These are phyloP conservation scores for Amphichorda felina DNA, from an alignment of 2,329 filamentous ascomycete species.

Conservation along the genomic window DNA sequence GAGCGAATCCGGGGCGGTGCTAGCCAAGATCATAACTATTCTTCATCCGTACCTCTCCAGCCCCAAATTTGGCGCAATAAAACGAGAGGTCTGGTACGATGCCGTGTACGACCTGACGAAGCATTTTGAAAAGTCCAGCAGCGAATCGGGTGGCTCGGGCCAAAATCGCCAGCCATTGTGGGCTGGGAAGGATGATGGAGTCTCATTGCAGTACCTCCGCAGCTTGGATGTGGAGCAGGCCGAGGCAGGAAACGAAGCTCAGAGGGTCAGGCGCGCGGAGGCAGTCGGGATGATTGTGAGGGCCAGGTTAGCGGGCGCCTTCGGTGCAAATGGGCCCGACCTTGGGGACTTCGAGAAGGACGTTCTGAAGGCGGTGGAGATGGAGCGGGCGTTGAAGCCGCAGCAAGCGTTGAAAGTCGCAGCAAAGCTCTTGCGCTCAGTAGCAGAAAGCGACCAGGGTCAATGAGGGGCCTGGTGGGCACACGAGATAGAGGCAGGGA, in stretches of 20 bases:
- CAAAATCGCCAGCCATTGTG: not conserved
- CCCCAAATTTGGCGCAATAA: conserved; percentile 26
- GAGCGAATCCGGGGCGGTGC: conserved; percentile 20
- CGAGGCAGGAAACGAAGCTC: conserved; percentile 37
- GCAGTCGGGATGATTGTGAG: conserved; percentile 29
- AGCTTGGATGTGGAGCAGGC: conserved; percentile 33
- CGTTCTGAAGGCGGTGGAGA: conserved; percentile 20
- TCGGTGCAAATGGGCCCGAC: conserved; percentile 19
- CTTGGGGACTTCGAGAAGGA: conserved; percentile 17
- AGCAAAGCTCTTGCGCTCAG: not conserved
- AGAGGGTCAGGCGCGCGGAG: conserved; percentile 34
- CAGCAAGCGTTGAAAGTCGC: conserved; percentile 26
- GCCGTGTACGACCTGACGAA: conserved; percentile 33
- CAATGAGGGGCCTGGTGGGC: too few species aligned
- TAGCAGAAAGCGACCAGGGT: too few species aligned
- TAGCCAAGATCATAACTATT: conserved; percentile 24
- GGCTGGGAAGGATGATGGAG: conserved; percentile 8
- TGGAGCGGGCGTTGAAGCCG: conserved; percentile 32
- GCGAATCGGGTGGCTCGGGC: not conserved
- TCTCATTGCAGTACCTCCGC: conserved; percentile 25
- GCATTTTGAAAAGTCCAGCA: not conserved
- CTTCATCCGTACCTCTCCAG: conserved; percentile 28
- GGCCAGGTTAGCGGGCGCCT: conserved; percentile 28
- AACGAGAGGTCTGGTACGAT: conserved; percentile 40
- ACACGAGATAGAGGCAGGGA: too few species aligned